A percentile compares a stretch with the other conserved stretches of the same genome.
phyloP scores from a whole-genome alignment of 306 rosid species.

The Elaeagnus macrophylla region DNA sequence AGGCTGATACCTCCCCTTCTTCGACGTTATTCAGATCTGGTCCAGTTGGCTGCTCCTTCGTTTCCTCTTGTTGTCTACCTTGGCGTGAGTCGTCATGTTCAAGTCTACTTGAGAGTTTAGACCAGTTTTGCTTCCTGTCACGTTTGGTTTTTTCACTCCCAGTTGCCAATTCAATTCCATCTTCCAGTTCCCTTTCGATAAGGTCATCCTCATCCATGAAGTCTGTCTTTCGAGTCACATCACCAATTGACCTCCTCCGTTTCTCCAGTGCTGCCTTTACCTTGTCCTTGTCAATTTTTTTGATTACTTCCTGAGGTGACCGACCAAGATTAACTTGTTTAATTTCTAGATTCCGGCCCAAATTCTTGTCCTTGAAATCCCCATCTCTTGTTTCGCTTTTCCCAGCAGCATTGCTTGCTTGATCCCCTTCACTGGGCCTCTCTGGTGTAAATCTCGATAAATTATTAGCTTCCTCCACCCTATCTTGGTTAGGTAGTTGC shows the following conservation, averaged over 20 bases:
- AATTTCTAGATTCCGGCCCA: slow-evolving; percentile 43
- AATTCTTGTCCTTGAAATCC: slow-evolving; percentile 56
- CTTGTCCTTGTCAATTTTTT: slow-evolving; percentile 76
- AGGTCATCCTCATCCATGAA: slow-evolving; percentile 90
- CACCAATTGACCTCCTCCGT: slow-evolving; percentile 68
- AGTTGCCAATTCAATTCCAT: slow-evolving; percentile 78
- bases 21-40: slow-evolving; percentile 54
- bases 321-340: slow-evolving; percentile 38
- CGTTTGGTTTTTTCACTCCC: slow-evolving; percentile 67
- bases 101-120: slow-evolving; percentile 49
- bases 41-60: slow-evolving; percentile 32
- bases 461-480: slow-evolving; percentile 37
- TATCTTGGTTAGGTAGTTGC: slow-evolving; percentile 35
- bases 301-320: slow-evolving; percentile 76
- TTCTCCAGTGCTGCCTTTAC: slow-evolving; percentile 90
- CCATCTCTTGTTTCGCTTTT: slow-evolving; percentile 51
- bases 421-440: slow-evolving; percentile 40
- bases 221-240: slow-evolving; percentile 59
- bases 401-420: slow-evolving; percentile 34
- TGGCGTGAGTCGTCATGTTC: slow-evolving; percentile 44
- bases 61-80: slow-evolving; percentile 45
- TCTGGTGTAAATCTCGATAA: slow-evolving; percentile 33
- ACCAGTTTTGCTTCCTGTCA: slow-evolving; percentile 71
- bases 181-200: slow-evolving; percentile 91
- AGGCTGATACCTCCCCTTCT: slow-evolving; percentile 71